Evolutionary conservation across 1,284 basidiomycete genomes (phyloP).

Genomic region (Singerocomus rubriflavus): DNA sequence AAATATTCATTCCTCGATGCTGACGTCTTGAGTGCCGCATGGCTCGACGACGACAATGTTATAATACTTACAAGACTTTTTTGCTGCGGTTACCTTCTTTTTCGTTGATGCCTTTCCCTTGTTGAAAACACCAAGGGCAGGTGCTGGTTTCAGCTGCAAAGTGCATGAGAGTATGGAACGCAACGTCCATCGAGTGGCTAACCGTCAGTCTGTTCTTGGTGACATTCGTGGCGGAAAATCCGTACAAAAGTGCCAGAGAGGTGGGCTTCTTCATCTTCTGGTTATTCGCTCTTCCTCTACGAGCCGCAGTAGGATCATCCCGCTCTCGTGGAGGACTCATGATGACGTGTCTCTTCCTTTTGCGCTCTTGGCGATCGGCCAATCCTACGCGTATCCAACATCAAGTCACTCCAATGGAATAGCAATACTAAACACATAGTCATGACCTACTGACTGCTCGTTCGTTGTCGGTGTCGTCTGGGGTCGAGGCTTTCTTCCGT

Average conservation of each 20-base stretch:
- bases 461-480: constrained; percentile 29
- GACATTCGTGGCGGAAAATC: constrained; percentile 68
- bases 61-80: constrained; percentile 16
- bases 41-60: neutral
- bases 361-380: constrained; percentile 52
- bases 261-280: constrained; percentile 39
- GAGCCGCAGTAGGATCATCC: constrained; percentile 11
- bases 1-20: constrained; percentile 35
- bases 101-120: constrained; percentile 67
- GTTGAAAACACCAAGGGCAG: constrained; percentile 59
- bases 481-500: constrained; percentile 13
- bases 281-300: constrained; percentile 15
- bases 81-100: constrained; percentile 26
- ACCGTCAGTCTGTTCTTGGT: constrained; percentile 69
- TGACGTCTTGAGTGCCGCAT: constrained; percentile 10
- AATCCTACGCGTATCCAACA: constrained; percentile 39
- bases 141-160: constrained; percentile 41
- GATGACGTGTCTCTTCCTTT: constrained; percentile 51
- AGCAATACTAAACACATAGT: neutral
- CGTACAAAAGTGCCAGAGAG: constrained; percentile 69
- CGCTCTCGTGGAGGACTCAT: constrained; percentile 31
- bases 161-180: constrained; percentile 6
- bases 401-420: neutral
- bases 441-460: constrained; percentile 33
- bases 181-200: constrained; percentile 14